Base-by-base conservation (phyloP, 2,329 filamentous ascomycete species). In the Cryphonectria parasitica region DNA sequence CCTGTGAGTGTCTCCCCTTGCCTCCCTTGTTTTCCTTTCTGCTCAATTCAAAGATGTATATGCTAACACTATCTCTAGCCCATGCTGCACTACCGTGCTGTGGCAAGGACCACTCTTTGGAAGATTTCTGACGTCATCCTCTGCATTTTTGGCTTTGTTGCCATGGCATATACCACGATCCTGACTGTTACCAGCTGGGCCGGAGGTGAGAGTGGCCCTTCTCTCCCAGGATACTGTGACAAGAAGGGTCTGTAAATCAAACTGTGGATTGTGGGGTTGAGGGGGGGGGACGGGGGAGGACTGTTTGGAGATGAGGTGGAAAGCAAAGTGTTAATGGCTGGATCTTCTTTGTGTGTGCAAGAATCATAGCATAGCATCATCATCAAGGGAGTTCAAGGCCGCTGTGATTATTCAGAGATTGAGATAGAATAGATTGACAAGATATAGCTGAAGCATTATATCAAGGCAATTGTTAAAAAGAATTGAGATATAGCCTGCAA, bases 151-250 rank as follows among this genome's bases (percentile, higher is more conserved):
- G 96, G 96, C 10, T 82, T 95, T 67, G 80, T 94, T 25, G 93
- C 93, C 75, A 99, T 98, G 92, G 88, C 88, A 7, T 99, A 99
- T 80, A 97, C 96, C 0, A 98, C 96, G 0, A 86, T 87, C 49
- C 84, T 98, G 76, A 99, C 96, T 0, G 84, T 98, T 64, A 87
- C 91, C 78, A 97, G 92, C 80, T 99, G 96, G 97, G 89, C 92
- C 8, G 86, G 84, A 66, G 89, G 89, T 5, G 76, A 80, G 0
- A 79, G 77, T 0, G 81, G 81, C 19, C 82, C 84, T 19, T 79
- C 78, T 70, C 75, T 80, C 10, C 87, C 87, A 0, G 85, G 85
- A 68, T 89, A 89, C 77, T 90, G 88, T 73, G 86, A 89, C 68
- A 79, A 79, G 68, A 80, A 75, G 49, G 75, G 77, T 54, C 52